A percentile compares a stretch with the other conserved stretches of the same genome.
Conservation (phyloP, 140 eudicot species). For the Bidens hawaiensis region DNA sequence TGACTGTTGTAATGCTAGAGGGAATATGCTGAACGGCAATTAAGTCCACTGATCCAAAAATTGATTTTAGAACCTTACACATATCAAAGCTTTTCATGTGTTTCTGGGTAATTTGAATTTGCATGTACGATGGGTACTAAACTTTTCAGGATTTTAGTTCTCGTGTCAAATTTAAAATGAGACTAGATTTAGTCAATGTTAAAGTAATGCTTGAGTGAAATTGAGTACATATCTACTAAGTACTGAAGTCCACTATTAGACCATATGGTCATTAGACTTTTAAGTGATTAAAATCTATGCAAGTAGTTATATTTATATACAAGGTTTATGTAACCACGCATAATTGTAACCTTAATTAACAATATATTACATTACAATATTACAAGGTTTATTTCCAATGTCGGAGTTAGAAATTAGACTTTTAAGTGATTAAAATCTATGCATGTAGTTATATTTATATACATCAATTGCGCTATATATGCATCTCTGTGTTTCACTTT, state of each 20-base stretch:
- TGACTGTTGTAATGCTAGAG: neutral
- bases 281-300: neutral
- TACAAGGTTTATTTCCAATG: too few species aligned
- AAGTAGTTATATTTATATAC: neutral
- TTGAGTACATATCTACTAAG: too few species aligned
- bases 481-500: constrained; percentile 4
- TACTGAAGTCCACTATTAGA: too few species aligned
- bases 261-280: too few species aligned
- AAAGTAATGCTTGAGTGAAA: too few species aligned
- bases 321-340: too few species aligned
- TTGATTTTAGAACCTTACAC: neutral
- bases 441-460: neutral
- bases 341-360: too few species aligned
- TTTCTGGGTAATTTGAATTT: neutral
- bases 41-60: neutral
- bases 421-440: neutral
- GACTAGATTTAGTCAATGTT: too few species aligned
- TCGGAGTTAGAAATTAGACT: neutral
- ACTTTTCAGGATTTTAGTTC: neutral
- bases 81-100: constrained; percentile 5
- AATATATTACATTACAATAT: too few species aligned
- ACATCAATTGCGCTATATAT: neutral
- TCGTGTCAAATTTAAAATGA: neutral
- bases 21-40: neutral
- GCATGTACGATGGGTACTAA: constrained; percentile 9